Evolutionary conservation across 257 asterid species (phyloP).

Genomic region (Anisodus acutangulus): DNA sequence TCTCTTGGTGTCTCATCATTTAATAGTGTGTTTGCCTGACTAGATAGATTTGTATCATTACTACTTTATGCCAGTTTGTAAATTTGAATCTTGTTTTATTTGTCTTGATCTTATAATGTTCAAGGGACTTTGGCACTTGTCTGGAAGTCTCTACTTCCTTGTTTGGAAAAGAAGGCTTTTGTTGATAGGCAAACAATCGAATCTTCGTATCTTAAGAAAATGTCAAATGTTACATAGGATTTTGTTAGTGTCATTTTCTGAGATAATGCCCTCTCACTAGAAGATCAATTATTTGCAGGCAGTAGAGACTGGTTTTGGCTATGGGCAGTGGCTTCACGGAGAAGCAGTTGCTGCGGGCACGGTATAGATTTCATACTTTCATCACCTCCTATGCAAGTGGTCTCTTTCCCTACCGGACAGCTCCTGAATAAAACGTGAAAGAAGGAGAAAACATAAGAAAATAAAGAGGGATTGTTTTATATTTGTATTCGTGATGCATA

Average conservation of each 20-base stretch:
- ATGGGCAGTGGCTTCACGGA: conserved; percentile 98
- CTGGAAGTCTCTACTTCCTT: not conserved
- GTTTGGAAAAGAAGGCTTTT: not conserved
- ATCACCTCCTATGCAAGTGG: not conserved
- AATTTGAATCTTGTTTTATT: not conserved
- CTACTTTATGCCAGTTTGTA: not conserved
- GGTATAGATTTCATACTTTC: conserved; percentile 41
- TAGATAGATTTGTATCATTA: not conserved
- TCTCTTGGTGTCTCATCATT: not conserved
- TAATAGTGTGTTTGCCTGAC: conserved; percentile 2
- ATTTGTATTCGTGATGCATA: conserved; percentile 14
- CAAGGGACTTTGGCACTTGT: not conserved
- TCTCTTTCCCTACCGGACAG: not conserved
- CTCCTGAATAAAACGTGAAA: not conserved
- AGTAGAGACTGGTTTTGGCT: conserved; percentile 87
- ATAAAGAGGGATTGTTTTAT: not conserved
- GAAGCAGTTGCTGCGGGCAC: conserved; percentile 99
- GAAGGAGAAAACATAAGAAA: not conserved
- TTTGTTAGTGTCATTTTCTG: not conserved
- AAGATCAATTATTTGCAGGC: conserved; percentile 57
- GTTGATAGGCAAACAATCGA: not conserved
- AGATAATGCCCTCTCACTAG: conserved; percentile 16
- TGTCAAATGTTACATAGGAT: not conserved
- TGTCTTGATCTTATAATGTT: conserved; percentile 27
- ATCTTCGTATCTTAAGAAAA: not conserved